Evolutionary conservation across 768 basidiomycete genomes (phyloP).

Genomic region (Naematelia encephala): DNA sequence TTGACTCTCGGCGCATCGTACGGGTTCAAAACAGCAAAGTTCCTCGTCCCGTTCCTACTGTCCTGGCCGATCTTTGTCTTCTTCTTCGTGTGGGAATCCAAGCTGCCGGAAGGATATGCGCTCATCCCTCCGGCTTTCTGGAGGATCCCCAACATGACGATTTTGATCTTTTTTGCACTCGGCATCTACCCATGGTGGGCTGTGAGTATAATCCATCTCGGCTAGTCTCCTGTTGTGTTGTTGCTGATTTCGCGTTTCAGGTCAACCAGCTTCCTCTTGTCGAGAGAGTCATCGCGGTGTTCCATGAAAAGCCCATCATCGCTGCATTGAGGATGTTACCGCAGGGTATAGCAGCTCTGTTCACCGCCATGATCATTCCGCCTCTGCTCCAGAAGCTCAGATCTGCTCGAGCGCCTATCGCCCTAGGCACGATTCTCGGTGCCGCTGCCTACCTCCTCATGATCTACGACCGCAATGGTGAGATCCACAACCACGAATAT

Average conservation of each 20-base stretch:
- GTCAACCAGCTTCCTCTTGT: slow-evolving; percentile 29
- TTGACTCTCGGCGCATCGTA: slow-evolving; percentile 45
- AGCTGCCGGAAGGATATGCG: slow-evolving; percentile 34
- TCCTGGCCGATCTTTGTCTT: slow-evolving; percentile 35
- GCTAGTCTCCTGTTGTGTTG: not conserved
- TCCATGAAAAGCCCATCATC: slow-evolving; percentile 33
- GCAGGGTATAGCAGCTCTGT: slow-evolving; percentile 32
- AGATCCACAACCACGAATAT: slow-evolving; percentile 18
- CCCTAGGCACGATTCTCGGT: slow-evolving; percentile 60
- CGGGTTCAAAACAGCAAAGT: slow-evolving; percentile 41
- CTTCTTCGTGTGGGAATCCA: slow-evolving; percentile 46
- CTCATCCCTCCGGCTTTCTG: slow-evolving; percentile 43
- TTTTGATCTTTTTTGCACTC: slow-evolving; percentile 41
- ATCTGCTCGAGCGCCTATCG: slow-evolving; percentile 21
- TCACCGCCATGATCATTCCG: slow-evolving; percentile 23
- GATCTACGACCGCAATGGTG: slow-evolving; percentile 15
- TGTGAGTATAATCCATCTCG: slow-evolving; percentile 2
- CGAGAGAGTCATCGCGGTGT: slow-evolving; percentile 25
- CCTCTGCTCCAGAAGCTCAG: slow-evolving; percentile 21
- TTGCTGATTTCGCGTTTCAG: not conserved
- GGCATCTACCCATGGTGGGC: slow-evolving; percentile 43
- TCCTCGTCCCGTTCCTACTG: slow-evolving; percentile 43
- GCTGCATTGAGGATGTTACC: slow-evolving; percentile 41
- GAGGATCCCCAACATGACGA: slow-evolving; percentile 46
- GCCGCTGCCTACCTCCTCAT: slow-evolving; percentile 58